Percentiles rank a stretch among this genome's conserved stretches.
Conservation (phyloP, 306 rosid genomes). For the Malus sieversii region DNA sequence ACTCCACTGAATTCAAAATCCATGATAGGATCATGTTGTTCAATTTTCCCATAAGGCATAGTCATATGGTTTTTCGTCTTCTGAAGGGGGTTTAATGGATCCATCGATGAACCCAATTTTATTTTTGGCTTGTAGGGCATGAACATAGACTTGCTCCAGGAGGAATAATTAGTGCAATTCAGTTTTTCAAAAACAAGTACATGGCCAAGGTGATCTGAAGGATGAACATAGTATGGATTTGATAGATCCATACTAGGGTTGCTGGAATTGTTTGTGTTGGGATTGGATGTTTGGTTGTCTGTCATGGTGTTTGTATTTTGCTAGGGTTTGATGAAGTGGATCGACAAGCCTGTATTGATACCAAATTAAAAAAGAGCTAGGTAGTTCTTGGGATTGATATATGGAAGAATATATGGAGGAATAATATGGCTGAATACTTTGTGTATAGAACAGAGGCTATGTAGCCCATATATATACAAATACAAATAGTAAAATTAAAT, state of each 20-base stretch:
- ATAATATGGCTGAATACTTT: not conserved
- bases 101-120: too few relatives aligned
- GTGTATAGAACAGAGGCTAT: not conserved
- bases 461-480: not conserved
- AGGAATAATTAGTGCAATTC: conserved; percentile 4
- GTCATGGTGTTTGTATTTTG: not conserved
- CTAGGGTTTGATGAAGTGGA: not conserved
- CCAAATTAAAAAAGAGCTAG: not conserved
- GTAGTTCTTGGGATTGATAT: not conserved
- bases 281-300: not conserved
- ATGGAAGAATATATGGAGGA: not conserved
- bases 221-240: conserved; percentile 8
- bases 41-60: not conserved
- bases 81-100: not conserved
- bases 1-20: not conserved
- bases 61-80: not conserved
- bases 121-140: conserved; percentile 7
- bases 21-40: not conserved
- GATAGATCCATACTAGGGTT: not conserved
- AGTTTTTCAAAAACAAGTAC: not conserved
- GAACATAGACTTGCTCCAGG: conserved; percentile 14
- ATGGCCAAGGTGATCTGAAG: conserved; percentile 3
- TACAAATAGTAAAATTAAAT: not conserved
- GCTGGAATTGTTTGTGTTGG: not conserved
- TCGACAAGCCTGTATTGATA: not conserved